Base-by-base conservation (phyloP, 2,329 filamentous ascomycete genomes). In the Aspergillus melleus region DNA sequence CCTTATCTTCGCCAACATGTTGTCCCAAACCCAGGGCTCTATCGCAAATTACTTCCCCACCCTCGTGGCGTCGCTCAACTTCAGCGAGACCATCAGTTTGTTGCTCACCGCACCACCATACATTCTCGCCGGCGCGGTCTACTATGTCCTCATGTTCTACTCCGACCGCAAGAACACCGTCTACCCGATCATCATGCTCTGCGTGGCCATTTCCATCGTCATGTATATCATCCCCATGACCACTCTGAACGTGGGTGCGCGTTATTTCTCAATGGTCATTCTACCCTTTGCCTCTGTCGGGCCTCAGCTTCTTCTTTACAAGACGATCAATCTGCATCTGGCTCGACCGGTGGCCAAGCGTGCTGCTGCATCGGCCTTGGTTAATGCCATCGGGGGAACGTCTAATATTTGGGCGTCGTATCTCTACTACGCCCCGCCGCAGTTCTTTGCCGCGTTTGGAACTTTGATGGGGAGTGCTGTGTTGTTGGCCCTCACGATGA, bases 31-130 rank as follows among this genome's bases (percentile, higher is more conserved):
- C 11, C 74, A 77, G 52, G 74, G 74, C 1, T 70, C 67, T 14
- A 70, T 71, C n/a, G 68, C 67, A 11, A 68, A 62, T 14, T 70
- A 70, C 44, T 70, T 70, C 52, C 68, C 68, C 0, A 70, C 68
- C 9, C 61, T 70, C n/a, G 60, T 70, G 19, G 53, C 47, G 2
- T 66, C 66, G 0, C 62, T 70, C 39, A 63, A 63, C 12, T 70
- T 70, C 61, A 59, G 55, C 51, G 55, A 53, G 16, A 81, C 76
- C 2, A 70, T 78, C 57, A 80, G 72, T 8, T 66, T 83, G 10
- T 72, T 83, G 8, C 73, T 83, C 5, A 83, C 80, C 0, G 77
- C 76, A 2, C 80, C 80, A 0, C 80, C 80, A 0, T 82, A 81
- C 52, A 69, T 80, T 6, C 70, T 80, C 2, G 77, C 77, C 1